phyloP scores from a whole-genome alignment of 2,329 filamentous ascomycete species.

The Ophiognomonia clavigignenti-juglandacearum region DNA sequence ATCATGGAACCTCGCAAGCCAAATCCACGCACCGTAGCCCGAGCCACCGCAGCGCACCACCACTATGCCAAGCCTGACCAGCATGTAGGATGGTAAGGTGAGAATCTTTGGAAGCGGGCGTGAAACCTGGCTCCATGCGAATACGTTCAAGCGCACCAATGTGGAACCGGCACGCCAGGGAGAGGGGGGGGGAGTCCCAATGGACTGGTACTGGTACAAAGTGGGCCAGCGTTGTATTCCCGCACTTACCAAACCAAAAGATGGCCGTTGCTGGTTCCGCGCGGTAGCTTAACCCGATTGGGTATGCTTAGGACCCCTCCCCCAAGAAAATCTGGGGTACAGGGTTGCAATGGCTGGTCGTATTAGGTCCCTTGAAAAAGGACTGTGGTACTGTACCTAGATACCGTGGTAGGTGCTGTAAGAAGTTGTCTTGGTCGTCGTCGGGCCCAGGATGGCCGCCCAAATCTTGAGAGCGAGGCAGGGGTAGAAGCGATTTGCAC shows the following conservation, averaged over 20 bases:
- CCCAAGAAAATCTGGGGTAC: background rate
- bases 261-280: background rate
- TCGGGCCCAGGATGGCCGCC: background rate
- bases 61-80: too few relatives aligned
- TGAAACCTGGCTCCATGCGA: too few relatives aligned
- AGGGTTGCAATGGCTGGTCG: too few relatives aligned
- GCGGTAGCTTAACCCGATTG: background rate
- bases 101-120: too few relatives aligned
- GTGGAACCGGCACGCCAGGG: background rate
- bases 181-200: too few relatives aligned
- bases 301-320: background rate
- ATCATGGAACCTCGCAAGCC: too few relatives aligned
- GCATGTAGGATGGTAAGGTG: too few relatives aligned
- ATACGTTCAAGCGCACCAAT: background rate
- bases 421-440: background rate
- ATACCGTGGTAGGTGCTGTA: background rate
- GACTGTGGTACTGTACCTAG: too few relatives aligned
- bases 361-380: too few relatives aligned
- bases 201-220: background rate
- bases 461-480: background rate
- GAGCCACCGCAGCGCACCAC: too few relatives aligned
- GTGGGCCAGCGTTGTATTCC: background rate
- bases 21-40: too few relatives aligned
- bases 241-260: background rate
- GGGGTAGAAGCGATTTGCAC: background rate